A percentile compares a stretch with the other conserved stretches of the same genome.
These are phyloP conservation scores for Candida sp. DNA, from an alignment of 1,139 yeast genomes.

Conservation along the genomic window DNA sequence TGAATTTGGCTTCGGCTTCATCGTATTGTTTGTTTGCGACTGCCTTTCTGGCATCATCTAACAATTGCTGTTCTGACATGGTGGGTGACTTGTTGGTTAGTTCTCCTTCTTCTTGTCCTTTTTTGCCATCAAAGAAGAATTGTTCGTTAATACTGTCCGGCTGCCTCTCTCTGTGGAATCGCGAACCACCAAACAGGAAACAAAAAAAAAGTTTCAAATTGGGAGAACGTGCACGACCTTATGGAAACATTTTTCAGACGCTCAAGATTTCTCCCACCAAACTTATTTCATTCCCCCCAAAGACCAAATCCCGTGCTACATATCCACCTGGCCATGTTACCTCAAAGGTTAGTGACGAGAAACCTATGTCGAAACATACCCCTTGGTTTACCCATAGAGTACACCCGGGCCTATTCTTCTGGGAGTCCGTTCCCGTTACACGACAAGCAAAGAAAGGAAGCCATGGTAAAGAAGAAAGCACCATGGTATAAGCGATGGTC, in stretches of 20 bases:
- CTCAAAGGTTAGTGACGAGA: background rate
- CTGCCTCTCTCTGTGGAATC: too few species aligned
- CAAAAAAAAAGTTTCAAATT: background rate
- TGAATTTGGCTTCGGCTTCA: slow-evolving; percentile 62
- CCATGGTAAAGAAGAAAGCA: slow-evolving; percentile 23
- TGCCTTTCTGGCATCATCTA: slow-evolving; percentile 63
- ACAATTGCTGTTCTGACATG: slow-evolving; percentile 25
- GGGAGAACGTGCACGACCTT: background rate
- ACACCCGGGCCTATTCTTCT: slow-evolving; percentile 15
- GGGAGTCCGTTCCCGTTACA: slow-evolving; percentile 38
- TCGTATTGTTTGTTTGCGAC: slow-evolving; percentile 49
- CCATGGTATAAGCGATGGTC: slow-evolving; percentile 49
- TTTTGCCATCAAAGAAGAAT: slow-evolving; percentile 5
- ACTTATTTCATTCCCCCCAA: background rate
- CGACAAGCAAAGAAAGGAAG: slow-evolving; percentile 23
- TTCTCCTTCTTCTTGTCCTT: background rate
- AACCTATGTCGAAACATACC: background rate
- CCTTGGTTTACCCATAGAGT: background rate
- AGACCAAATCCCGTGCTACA: background rate
- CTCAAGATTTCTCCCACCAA: background rate
- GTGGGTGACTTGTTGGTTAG: slow-evolving; percentile 4
- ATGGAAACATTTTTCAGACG: background rate
- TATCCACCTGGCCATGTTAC: background rate
- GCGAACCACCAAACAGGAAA: too few species aligned
- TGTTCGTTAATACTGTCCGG: background rate